Evolutionary conservation across 768 basidiomycete genomes (phyloP).

Genomic region (Lanmaoa rubissima): DNA sequence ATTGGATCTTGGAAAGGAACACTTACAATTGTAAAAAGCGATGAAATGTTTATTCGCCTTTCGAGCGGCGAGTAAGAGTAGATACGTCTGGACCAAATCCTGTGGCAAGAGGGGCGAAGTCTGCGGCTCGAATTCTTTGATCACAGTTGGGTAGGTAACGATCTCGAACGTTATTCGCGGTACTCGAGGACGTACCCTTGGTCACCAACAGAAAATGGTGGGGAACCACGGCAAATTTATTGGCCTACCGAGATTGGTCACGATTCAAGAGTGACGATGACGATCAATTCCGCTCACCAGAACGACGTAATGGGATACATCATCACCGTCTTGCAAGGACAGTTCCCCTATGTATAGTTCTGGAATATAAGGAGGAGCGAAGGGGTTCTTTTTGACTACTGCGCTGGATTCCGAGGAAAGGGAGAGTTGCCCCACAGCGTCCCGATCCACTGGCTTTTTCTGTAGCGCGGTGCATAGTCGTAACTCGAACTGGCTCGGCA

Average conservation of each 20-base stretch:
- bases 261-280: background rate
- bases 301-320: conserved; percentile 58
- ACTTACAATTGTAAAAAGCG: conserved; percentile 88
- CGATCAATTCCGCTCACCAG: conserved; percentile 49
- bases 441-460: conserved; percentile 63
- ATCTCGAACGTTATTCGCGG: background rate
- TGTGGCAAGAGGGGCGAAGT: conserved; percentile 73
- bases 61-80: conserved; percentile 67
- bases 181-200: conserved; percentile 54
- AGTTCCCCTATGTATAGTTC: conserved; percentile 77
- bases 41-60: conserved; percentile 59
- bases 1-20: background rate
- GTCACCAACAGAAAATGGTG: conserved; percentile 87
- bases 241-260: conserved; percentile 51
- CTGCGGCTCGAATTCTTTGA: conserved; percentile 71
- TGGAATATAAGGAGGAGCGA: conserved; percentile 81
- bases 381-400: conserved; percentile 55
- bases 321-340: conserved; percentile 45
- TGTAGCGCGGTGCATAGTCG: conserved; percentile 82
- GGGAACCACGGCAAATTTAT: conserved; percentile 83
- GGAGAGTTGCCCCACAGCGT: conserved; percentile 38
- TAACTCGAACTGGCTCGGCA: conserved; percentile 69
- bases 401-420: conserved; percentile 22
- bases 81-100: conserved; percentile 76
- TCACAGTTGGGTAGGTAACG: background rate